Base-by-base conservation (phyloP, 2,329 filamentous ascomycete genomes). In the Nannizziopsis barbatae region DNA sequence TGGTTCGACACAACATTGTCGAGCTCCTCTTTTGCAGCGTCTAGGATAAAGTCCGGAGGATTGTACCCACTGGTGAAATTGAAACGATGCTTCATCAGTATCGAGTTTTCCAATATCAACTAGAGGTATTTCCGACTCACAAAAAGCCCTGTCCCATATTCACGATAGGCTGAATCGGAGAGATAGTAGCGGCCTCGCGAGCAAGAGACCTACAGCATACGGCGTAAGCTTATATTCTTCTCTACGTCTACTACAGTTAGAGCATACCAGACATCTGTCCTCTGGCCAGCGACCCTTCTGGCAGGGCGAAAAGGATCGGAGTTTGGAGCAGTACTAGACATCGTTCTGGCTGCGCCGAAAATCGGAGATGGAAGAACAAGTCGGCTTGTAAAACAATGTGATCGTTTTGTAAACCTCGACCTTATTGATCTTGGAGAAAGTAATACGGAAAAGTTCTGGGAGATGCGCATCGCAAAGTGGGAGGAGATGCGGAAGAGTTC, bases 1-100 rank as follows among this genome's bases (percentile, higher is more conserved):
- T 98, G 92, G 67, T 98, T 98, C 76, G 90, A 95, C 57, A 96
- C 92, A 17, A 98, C 90, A 45, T 80, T 77, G 62, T 95, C 83
- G 45, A 98, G 76, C 35, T 90, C 89, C 35, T 83, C 73, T 68
- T 95, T 96, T 45, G 92, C 92, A 37, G 92, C 92, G 58, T 95
- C 78, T 55, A 95, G 73, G 55, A 95, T 87, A 66, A 95, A 96
- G 32, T 82, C 68, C 6, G 90, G 90, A 49, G 90, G 90, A 63
- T 96, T 96, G 68, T 96, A 96, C 50, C 90, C 90, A 61, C 71
- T 72, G 45, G 35, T 37, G 6, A 37, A 30, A 43, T 42, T 20
- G 5, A 35, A 37, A 5, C 14, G 27, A 31, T 44, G 9, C 10
- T 14, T 42, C 14, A 7, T 30, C 10, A 27, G 31, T 30, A 39